phyloP scores from a whole-genome alignment of 2,329 filamentous ascomycete genomes.

The Cladosporium velox region DNA sequence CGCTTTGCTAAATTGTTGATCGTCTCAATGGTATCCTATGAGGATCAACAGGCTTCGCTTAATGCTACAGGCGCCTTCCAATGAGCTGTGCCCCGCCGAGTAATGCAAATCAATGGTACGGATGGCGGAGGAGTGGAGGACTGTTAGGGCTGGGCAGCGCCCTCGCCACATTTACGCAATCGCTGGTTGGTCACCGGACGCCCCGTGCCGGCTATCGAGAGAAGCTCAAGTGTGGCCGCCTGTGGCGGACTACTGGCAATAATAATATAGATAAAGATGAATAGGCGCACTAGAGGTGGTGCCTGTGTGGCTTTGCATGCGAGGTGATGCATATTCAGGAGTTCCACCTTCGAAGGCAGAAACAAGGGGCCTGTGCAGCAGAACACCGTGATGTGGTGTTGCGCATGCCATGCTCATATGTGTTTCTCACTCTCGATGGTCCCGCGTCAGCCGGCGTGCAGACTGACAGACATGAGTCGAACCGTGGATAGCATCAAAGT shows the following conservation, averaged over 20 bases:
- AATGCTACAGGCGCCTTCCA: constrained; percentile 6
- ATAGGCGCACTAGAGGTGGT: constrained; percentile 11
- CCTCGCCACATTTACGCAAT: constrained; percentile 17
- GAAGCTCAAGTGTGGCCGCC: constrained; percentile 3
- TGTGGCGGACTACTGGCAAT: constrained; percentile 6
- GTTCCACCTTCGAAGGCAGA: too few species aligned
- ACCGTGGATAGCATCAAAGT: constrained; percentile 1
- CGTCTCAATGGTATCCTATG: constrained; percentile 1
- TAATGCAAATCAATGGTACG: constrained; percentile 7
- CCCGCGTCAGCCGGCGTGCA: constrained; percentile 1
- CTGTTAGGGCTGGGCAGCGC: constrained; percentile 2
- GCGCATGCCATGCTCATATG: background rate
- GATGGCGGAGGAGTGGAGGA: background rate
- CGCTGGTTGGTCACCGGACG: constrained; percentile 13
- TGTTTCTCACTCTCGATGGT: background rate
- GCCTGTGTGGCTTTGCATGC: constrained; percentile 4
- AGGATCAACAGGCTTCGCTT: constrained; percentile 18
- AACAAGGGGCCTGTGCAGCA: background rate
- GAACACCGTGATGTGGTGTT: background rate
- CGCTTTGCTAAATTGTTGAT: background rate
- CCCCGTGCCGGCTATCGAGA: constrained; percentile 13
- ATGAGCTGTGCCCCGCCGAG: constrained; percentile 10
- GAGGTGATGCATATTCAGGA: background rate
- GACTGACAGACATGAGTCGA: constrained; percentile 1
- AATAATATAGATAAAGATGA: background rate